phyloP scores from a whole-genome alignment of 768 basidiomycete genomes.

The Podaxis sp. region DNA sequence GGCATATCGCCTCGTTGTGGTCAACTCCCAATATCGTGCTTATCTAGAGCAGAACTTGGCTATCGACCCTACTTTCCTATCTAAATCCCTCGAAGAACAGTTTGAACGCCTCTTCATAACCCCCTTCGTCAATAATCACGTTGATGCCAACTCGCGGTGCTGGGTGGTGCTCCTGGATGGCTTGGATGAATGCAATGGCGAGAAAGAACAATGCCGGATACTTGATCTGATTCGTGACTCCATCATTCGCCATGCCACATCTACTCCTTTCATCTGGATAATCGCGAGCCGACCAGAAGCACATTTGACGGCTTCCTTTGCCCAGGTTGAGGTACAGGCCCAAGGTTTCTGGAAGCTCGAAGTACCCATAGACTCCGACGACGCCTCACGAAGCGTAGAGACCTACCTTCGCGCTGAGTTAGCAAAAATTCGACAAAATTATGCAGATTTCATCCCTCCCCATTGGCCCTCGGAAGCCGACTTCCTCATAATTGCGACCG shows the following conservation, averaged over 20 bases:
- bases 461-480: background rate
- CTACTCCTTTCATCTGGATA: conserved; percentile 3
- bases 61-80: background rate
- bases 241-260: background rate
- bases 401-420: background rate
- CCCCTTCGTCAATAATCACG: background rate
- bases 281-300: conserved; percentile 3
- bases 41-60: background rate
- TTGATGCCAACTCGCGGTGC: background rate
- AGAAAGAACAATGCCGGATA: background rate
- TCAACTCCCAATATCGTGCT: background rate
- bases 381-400: background rate
- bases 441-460: background rate
- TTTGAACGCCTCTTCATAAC: background rate
- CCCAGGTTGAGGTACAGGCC: background rate
- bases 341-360: background rate
- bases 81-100: too few species aligned
- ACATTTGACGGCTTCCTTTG: background rate
- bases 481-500: background rate
- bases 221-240: background rate
- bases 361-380: background rate
- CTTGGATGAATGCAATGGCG: conserved; percentile 1
- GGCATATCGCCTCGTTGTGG: background rate
- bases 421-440: background rate
- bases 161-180: conserved; percentile 2